phyloP scores from a whole-genome alignment of 192 early-diverging fungal genomes.

The Glomus cerebriforme region DNA sequence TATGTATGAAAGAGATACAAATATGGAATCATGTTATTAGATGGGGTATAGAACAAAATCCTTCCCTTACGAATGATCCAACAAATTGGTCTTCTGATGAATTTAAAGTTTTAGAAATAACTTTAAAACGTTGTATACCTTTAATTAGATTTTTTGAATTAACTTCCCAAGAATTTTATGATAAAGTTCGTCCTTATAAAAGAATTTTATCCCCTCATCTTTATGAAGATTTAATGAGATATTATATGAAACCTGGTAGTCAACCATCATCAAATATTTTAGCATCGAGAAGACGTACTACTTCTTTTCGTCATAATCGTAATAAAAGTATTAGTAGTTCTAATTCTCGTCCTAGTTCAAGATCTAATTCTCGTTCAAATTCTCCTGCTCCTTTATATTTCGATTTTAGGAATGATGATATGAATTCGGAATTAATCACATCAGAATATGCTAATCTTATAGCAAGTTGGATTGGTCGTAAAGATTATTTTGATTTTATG shows the following conservation, averaged over 20 bases:
- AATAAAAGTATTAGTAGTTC: neutral
- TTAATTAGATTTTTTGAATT: constrained; percentile 27
- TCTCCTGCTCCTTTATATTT: neutral
- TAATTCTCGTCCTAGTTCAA: neutral
- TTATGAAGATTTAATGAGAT: constrained; percentile 2
- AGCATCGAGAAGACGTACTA: neutral
- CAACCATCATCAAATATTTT: neutral
- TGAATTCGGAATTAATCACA: neutral
- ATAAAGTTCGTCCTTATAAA: constrained; percentile 2
- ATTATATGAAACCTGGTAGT: neutral
- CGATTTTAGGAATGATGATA: neutral
- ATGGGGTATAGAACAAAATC: constrained; percentile 16
- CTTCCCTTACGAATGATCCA: neutral
- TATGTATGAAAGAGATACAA: constrained; percentile 27
- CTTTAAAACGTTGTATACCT: constrained; percentile 8
- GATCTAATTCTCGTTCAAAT: neutral
- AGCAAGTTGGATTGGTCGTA: constrained; percentile 1
- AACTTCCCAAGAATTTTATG: constrained; percentile 6
- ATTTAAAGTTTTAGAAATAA: neutral
- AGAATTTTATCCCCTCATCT: neutral
- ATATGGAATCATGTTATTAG: constrained; percentile 24
- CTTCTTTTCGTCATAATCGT: neutral
- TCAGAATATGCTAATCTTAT: neutral
- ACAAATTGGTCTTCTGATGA: neutral
- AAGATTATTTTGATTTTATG: neutral